Conservation (phyloP, 2,329 filamentous ascomycete genomes). For the Ophiostoma piceae region DNA sequence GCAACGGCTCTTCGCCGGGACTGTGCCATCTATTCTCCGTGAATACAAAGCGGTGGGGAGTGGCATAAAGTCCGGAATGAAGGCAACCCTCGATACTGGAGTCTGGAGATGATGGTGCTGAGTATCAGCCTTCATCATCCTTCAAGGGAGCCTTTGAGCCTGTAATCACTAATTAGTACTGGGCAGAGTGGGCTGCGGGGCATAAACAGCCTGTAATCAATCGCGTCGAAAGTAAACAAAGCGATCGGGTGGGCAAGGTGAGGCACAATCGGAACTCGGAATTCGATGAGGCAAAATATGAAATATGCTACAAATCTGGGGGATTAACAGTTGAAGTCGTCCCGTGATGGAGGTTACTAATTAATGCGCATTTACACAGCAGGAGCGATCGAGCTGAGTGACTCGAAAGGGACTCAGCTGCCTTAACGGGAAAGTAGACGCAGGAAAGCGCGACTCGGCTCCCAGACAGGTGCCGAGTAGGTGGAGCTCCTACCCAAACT, state of each 20-base stretch:
- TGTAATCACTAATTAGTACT: neutral
- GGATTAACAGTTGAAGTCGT: neutral
- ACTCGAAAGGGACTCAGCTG: constrained; percentile 18
- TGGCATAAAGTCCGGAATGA: neutral
- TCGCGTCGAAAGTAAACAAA: neutral
- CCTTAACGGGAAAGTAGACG: constrained; percentile 19
- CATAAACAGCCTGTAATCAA: neutral
- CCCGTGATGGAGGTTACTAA: neutral
- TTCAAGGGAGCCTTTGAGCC: constrained; percentile 1
- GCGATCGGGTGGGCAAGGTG: neutral
- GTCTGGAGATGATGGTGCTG: neutral
- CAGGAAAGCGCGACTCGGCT: constrained; percentile 15
- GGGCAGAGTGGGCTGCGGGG: neutral
- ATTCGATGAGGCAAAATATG: neutral
- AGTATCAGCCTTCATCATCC: neutral
- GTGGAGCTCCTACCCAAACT: neutral
- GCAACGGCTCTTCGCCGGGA: neutral
- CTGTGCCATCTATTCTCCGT: neutral
- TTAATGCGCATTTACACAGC: neutral
- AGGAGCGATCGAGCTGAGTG: neutral
- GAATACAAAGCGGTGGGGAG: neutral
- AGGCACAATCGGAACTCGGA: constrained; percentile 6
- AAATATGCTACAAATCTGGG: neutral
- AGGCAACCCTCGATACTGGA: neutral
- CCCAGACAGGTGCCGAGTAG: neutral